These are phyloP conservation scores for Mycena polygramma DNA, from an alignment of 768 basidiomycete genomes.

Conservation along the genomic window DNA sequence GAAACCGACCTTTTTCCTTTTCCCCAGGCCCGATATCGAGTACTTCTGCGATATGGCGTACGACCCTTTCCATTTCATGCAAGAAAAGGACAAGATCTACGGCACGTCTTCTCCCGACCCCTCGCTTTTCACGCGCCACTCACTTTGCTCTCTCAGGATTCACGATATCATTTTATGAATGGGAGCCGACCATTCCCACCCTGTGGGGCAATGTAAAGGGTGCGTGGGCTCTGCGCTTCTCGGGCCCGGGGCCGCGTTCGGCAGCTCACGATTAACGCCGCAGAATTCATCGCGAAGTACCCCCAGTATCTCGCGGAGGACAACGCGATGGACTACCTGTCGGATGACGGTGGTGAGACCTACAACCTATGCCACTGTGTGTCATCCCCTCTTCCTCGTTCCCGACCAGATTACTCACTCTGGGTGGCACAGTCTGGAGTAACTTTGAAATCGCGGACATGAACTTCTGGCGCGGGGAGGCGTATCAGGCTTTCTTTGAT, in stretches of 20 bases:
- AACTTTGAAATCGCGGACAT: constrained; percentile 84
- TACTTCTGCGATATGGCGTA: constrained; percentile 79
- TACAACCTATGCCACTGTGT: constrained; percentile 87
- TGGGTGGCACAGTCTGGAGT: constrained; percentile 63
- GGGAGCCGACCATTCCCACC: constrained; percentile 81
- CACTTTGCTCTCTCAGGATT: constrained; percentile 59
- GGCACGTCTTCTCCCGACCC: constrained; percentile 49
- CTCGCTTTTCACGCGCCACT: background rate
- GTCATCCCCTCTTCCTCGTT: too few relatives aligned
- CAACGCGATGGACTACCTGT: constrained; percentile 76
- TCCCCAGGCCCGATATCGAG: constrained; percentile 73
- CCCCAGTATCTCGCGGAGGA: constrained; percentile 68
- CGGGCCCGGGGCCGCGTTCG: background rate
- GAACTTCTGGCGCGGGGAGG: constrained; percentile 73
- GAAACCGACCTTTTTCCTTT: constrained; percentile 42
- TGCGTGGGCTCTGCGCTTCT: constrained; percentile 37
- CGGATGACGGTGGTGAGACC: constrained; percentile 75
- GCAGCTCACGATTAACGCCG: constrained; percentile 2
- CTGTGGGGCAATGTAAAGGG: constrained; percentile 82
- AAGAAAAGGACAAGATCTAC: constrained; percentile 78
- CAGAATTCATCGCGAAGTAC: constrained; percentile 72
- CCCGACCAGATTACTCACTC: background rate
- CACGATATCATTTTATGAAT: constrained; percentile 83
- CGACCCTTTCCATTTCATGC: constrained; percentile 83
- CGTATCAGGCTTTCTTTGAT: constrained; percentile 76